Evolutionary conservation across 2,329 filamentous ascomycete genomes (phyloP).

Genomic region (Diaporthe australafricana): DNA sequence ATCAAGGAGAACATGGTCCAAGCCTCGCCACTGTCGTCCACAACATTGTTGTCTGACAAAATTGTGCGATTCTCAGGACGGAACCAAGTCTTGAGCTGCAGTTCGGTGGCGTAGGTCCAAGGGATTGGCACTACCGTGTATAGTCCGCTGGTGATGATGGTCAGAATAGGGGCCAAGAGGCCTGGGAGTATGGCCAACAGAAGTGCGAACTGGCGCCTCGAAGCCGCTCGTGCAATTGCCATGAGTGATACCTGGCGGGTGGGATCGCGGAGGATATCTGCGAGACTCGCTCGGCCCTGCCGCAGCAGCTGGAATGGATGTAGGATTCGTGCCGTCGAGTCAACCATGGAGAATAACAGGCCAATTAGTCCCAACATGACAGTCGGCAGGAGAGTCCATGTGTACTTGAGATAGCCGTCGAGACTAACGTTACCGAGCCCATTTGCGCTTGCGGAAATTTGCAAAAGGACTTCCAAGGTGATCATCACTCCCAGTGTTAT

Average conservation of each 20-base stretch:
- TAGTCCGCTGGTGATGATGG: not conserved
- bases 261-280: not conserved
- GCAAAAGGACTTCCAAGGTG: not conserved
- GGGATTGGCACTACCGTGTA: not conserved
- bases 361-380: not conserved
- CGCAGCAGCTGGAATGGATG: not conserved
- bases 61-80: not conserved
- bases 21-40: not conserved
- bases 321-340: not conserved
- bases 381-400: not conserved
- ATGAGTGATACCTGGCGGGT: not conserved
- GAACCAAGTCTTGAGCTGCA: not conserved
- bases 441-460: rapidly evolving
- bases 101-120: not conserved
- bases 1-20: not conserved
- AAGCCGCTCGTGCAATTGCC: not conserved
- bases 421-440: not conserved
- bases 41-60: not conserved
- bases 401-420: not conserved
- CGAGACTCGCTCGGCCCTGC: not conserved
- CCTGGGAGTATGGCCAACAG: not conserved
- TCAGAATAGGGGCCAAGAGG: not conserved
- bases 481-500: no score
- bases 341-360: not conserved
- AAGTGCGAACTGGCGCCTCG: not conserved